Conservation (phyloP, 2,329 filamentous ascomycete species). For the Sporothrix humicola region DNA sequence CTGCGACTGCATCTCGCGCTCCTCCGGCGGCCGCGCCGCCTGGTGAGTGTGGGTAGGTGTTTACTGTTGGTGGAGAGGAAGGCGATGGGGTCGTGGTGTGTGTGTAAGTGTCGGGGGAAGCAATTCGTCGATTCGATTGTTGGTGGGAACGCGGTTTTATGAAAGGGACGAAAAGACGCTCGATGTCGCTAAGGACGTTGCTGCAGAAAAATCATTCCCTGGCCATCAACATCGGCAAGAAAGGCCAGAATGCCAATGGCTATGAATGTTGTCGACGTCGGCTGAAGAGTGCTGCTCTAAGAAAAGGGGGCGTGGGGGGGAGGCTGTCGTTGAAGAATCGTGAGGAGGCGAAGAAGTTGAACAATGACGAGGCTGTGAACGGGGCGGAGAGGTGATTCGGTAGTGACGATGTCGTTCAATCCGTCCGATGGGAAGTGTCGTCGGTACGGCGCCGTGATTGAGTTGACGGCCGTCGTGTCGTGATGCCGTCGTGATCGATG, state of each 20-base stretch:
- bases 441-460: no score
- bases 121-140: background rate
- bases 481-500: no score
- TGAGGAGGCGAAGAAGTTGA: background rate
- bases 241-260: background rate
- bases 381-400: background rate
- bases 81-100: background rate
- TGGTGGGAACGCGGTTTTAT: no score
- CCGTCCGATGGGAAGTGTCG: no score
- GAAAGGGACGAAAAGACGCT: no score
- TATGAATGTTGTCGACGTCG: background rate
- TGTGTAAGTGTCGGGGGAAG: background rate
- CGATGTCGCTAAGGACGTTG: background rate
- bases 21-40: conserved; percentile 33
- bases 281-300: background rate
- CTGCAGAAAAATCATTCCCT: background rate
- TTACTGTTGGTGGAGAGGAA: background rate
- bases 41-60: background rate
- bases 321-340: conserved; percentile 10
- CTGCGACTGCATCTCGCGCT: conserved; percentile 22
- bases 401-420: no score
- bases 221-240: background rate
- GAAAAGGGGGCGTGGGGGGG: conserved; percentile 10
- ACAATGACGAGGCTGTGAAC: background rate
- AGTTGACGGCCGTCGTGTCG: no score